A percentile compares a stretch with the other conserved stretches of the same genome.
Conservation (phyloP, 805 yeast genomes). For the Komagataella kurtzmanii region DNA sequence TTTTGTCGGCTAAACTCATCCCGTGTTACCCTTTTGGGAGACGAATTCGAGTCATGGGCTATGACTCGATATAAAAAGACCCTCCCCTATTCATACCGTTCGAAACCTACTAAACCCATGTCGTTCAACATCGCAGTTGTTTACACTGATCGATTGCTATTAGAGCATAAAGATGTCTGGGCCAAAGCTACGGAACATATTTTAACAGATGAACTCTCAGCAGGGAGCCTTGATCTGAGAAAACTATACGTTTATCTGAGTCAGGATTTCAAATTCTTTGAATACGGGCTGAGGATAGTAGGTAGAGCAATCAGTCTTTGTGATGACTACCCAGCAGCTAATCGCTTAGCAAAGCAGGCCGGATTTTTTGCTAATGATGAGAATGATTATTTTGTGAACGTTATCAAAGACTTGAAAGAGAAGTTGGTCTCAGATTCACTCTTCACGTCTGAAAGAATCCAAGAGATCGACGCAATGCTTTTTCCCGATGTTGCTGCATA, state of each 20-base stretch:
- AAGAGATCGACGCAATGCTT: slow-evolving; percentile 3
- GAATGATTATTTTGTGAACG: slow-evolving; percentile 31
- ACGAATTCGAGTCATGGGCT: neutral
- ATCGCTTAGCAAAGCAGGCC: slow-evolving; percentile 31
- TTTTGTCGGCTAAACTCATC: neutral
- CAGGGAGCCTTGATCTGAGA: slow-evolving; percentile 28
- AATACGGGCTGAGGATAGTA: slow-evolving; percentile 24
- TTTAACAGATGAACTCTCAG: slow-evolving; percentile 29
- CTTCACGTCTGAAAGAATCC: slow-evolving; percentile 6
- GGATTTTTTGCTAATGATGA: slow-evolving; percentile 36
- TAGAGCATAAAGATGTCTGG: slow-evolving; percentile 12
- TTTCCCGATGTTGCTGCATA: slow-evolving; percentile 26
- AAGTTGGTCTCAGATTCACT: slow-evolving; percentile 6
- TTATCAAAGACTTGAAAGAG: slow-evolving; percentile 13
- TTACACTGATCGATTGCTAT: slow-evolving; percentile 10
- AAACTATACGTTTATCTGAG: slow-evolving; percentile 29
- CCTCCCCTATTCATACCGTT: neutral
- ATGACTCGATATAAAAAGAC: neutral
- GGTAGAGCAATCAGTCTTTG: slow-evolving; percentile 31
- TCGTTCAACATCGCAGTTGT: neutral
- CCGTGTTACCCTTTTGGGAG: neutral
- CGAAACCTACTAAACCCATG: neutral
- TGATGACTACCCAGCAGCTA: slow-evolving; percentile 21
- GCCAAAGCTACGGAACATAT: slow-evolving; percentile 21
- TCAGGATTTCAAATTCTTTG: slow-evolving; percentile 36